Percentiles rank a stretch among this genome's conserved stretches.
These are phyloP conservation scores for Pseudonitzschia delicatissima DNA, from an alignment of 108 stramenopile genomes.

Conservation along the genomic window DNA sequence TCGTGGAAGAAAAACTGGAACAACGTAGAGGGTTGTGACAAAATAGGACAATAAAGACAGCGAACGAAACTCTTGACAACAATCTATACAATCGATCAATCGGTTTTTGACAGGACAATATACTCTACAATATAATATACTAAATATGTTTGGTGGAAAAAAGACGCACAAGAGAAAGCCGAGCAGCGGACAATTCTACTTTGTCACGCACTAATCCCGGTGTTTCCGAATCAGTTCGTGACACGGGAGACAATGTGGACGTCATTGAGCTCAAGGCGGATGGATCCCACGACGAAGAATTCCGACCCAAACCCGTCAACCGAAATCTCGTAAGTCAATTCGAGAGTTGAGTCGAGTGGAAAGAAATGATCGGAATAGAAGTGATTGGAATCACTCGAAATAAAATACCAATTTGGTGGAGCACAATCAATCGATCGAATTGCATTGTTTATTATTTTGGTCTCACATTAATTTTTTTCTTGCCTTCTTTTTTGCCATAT, in stretches of 20 bases:
- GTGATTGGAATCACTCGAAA: neutral
- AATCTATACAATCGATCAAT: no score
- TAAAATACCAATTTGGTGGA: neutral
- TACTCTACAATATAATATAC: no score
- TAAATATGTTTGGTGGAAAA: no score
- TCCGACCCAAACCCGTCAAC: slow-evolving; percentile 23
- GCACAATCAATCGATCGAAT: neutral
- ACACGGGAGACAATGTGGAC: slow-evolving; percentile 16
- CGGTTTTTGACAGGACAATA: no score
- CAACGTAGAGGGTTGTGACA: no score
- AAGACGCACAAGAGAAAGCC: neutral
- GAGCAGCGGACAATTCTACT: slow-evolving; percentile 21
- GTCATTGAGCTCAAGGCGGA: slow-evolving; percentile 29
- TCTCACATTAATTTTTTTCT: neutral
- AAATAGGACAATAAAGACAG: no score
- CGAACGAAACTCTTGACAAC: no score
- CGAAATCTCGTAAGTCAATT: slow-evolving; percentile 5
- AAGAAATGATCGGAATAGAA: neutral
- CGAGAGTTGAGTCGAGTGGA: neutral
- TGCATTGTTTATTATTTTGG: neutral
- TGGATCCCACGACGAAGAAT: slow-evolving; percentile 20
- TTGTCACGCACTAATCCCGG: slow-evolving; percentile 25
- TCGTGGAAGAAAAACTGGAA: no score
- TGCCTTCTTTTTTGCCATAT: neutral
- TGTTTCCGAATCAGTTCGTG: slow-evolving; percentile 10